phyloP scores from a whole-genome alignment of 208 protist genomes.

The Trypanosoma brucei region DNA sequence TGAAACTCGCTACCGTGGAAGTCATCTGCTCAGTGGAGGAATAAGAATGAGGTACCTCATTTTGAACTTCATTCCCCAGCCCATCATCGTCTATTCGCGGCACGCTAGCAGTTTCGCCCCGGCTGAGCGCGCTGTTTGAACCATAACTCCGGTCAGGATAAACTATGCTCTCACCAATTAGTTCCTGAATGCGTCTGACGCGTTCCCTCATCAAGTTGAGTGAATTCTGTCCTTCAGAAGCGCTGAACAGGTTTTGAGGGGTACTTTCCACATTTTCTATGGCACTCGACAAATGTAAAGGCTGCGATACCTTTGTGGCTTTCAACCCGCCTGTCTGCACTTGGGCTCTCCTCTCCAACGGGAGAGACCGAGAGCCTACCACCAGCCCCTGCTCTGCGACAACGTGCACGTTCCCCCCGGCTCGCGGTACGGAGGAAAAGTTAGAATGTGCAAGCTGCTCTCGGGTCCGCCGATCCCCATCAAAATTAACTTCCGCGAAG shows the following conservation, averaged over 20 bases:
- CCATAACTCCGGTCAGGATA: not conserved
- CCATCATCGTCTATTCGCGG: not conserved
- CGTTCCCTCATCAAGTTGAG: constrained; percentile 47
- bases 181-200: constrained; percentile 39
- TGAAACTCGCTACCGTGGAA: not conserved
- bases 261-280: not conserved
- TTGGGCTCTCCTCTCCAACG: not conserved
- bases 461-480: not conserved
- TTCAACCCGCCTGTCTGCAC: not conserved
- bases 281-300: not conserved
- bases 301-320: not conserved
- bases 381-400: no score
- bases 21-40: not conserved
- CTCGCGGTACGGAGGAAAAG: not conserved
- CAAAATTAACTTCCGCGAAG: not conserved
- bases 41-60: not conserved
- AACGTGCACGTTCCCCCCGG: not conserved
- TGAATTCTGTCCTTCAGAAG: not conserved
- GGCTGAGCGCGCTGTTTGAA: not conserved
- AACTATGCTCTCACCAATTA: constrained; percentile 24
- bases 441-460: not conserved
- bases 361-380: not conserved
- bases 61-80: not conserved
- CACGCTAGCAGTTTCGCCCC: not conserved
- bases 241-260: not conserved